A percentile compares a stretch with the other conserved stretches of the same genome.
Evolutionary conservation across 2,329 filamentous ascomycete genomes (phyloP).

Genomic region (Epichloe coenophiala): DNA sequence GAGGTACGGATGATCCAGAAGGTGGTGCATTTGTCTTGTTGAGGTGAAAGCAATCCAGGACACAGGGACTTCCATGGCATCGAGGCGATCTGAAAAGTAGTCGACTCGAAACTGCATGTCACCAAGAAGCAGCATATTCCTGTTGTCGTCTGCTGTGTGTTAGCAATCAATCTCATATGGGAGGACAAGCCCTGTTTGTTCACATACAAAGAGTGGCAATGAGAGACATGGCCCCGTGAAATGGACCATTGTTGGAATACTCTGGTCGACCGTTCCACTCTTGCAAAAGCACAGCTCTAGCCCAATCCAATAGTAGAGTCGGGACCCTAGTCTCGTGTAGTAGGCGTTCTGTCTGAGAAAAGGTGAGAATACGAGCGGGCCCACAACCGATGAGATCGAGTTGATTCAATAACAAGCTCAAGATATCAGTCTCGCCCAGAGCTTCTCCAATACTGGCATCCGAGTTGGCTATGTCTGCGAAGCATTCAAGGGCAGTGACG

Average conservation of each 20-base stretch:
- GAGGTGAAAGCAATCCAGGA: slow-evolving; percentile 52
- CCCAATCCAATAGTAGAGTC: slow-evolving; percentile 54
- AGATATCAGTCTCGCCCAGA: slow-evolving; percentile 25
- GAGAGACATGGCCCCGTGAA: slow-evolving; percentile 65
- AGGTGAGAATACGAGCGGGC: slow-evolving; percentile 31
- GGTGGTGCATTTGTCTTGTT: slow-evolving; percentile 52
- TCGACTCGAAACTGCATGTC: slow-evolving; percentile 61
- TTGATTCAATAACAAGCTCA: slow-evolving; percentile 36
- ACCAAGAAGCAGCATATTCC: slow-evolving; percentile 49
- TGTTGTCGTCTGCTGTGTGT: slow-evolving; percentile 39
- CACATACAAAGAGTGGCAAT: slow-evolving; percentile 58
- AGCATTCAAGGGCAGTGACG: slow-evolving; percentile 38
- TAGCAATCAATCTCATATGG: slow-evolving; percentile 6
- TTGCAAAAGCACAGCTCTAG: slow-evolving; percentile 58
- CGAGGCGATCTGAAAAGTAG: slow-evolving; percentile 62
- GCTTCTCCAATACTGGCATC: slow-evolving; percentile 21
- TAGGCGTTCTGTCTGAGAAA: slow-evolving; percentile 35
- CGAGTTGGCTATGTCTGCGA: slow-evolving; percentile 29
- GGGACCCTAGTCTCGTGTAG: slow-evolving; percentile 44
- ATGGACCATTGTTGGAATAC: slow-evolving; percentile 54
- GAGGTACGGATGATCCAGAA: slow-evolving; percentile 70
- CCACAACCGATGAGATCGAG: slow-evolving; percentile 37
- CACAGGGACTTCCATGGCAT: slow-evolving; percentile 60
- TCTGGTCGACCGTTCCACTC: slow-evolving; percentile 69
- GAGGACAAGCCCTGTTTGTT: not conserved